Evolutionary conservation across 805 yeast species (phyloP).

Genomic region (Kluyveromyces wickerhamii): DNA sequence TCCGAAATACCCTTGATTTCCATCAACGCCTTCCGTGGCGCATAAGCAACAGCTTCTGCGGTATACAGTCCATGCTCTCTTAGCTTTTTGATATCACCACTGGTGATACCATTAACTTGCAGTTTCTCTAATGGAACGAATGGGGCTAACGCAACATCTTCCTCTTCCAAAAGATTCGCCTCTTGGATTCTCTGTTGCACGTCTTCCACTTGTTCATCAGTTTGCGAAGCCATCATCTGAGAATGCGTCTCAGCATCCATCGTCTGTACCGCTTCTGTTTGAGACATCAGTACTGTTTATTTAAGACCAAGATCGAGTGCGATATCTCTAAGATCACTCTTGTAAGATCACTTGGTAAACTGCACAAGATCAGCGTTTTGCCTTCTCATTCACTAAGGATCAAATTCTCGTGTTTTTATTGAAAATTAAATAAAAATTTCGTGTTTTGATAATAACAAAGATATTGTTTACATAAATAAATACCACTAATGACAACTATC

Average conservation of each 20-base stretch:
- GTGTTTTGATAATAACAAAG: too few relatives aligned
- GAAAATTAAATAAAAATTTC: too few relatives aligned
- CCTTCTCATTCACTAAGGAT: too few relatives aligned
- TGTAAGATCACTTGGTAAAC: too few relatives aligned
- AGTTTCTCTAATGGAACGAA: constrained; percentile 30
- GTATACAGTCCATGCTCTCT: constrained; percentile 81
- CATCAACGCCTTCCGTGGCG: constrained; percentile 73
- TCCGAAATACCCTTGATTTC: constrained; percentile 89
- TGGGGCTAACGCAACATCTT: constrained; percentile 37
- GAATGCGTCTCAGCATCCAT: background rate
- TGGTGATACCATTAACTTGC: constrained; percentile 78
- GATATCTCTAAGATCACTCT: too few relatives aligned
- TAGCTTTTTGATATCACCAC: constrained; percentile 70
- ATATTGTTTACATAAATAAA: too few relatives aligned
- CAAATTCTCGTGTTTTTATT: too few relatives aligned
- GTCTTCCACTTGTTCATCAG: background rate
- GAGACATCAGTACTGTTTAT: too few relatives aligned
- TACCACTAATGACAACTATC: too few relatives aligned
- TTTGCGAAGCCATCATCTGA: background rate
- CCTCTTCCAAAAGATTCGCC: constrained; percentile 28
- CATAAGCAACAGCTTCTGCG: constrained; percentile 86
- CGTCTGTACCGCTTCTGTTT: constrained; percentile 1
- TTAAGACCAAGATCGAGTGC: too few relatives aligned
- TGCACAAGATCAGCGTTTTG: too few relatives aligned
- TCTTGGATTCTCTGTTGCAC: background rate